Percentiles rank a stretch among this genome's conserved stretches.
phyloP scores from a whole-genome alignment of 2,329 filamentous ascomycete species.

The Arthrinium puccinioides region DNA sequence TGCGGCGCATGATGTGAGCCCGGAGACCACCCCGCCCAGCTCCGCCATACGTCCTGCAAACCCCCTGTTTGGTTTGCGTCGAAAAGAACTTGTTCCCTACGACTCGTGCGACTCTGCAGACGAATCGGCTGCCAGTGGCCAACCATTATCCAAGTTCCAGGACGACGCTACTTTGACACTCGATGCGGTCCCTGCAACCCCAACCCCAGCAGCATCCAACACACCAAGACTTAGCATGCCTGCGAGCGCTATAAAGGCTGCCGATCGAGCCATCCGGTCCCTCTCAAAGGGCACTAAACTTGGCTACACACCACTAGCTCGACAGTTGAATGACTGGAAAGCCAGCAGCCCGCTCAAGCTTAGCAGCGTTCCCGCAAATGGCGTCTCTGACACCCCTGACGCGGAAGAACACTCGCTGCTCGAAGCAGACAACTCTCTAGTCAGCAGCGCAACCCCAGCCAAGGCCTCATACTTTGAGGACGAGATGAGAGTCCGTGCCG shows the following conservation, averaged over 20 bases:
- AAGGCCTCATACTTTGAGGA: constrained; percentile 54
- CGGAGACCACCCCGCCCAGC: constrained; percentile 18
- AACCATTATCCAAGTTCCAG: constrained; percentile 16
- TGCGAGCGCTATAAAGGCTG: constrained; percentile 18
- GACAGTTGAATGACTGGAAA: constrained; percentile 56
- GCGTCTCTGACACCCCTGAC: constrained; percentile 12
- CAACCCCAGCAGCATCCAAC: constrained; percentile 26
- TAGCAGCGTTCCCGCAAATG: constrained; percentile 17
- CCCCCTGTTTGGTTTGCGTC: constrained; percentile 34
- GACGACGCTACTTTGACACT: constrained; percentile 18
- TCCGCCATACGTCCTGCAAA: constrained; percentile 19
- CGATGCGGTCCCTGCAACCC: constrained; percentile 31
- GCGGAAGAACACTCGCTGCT: constrained; percentile 19
- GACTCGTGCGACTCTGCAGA: constrained; percentile 48
- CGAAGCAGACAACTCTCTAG: constrained; percentile 12
- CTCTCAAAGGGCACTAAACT: constrained; percentile 26
- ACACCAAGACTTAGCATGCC: constrained; percentile 14
- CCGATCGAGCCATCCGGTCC: constrained; percentile 20
- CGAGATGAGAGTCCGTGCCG: constrained; percentile 36
- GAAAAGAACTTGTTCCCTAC: constrained; percentile 38
- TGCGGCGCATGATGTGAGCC: constrained; percentile 9
- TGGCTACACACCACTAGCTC: constrained; percentile 58
- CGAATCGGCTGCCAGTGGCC: constrained; percentile 31
- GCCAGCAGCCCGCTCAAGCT: constrained; percentile 47
- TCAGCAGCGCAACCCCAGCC: constrained; percentile 27